A percentile compares a stretch with the other conserved stretches of the same genome.
Conservation (phyloP, 495 filamentous ascomycete genomes). For the Hypoxylon subgilvum region DNA sequence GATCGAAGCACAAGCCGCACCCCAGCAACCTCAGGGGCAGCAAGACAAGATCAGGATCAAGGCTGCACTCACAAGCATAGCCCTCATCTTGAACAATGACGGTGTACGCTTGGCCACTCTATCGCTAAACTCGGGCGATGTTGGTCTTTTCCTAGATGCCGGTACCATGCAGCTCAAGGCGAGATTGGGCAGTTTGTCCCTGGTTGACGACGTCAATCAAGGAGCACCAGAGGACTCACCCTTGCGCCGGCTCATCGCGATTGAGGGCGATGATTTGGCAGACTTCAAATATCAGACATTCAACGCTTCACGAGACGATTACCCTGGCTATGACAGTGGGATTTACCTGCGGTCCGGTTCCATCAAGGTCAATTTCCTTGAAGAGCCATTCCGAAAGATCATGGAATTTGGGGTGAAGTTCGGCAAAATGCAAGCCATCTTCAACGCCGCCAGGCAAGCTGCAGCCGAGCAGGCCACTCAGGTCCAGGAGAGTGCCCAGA, state of each 20-base stretch:
- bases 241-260: slow-evolving; percentile 85
- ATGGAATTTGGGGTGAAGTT: slow-evolving; percentile 98
- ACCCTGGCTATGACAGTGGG: no score
- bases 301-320: slow-evolving; percentile 93
- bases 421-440: slow-evolving; percentile 98
- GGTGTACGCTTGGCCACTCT: slow-evolving; percentile 92
- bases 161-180: slow-evolving; percentile 83
- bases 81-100: slow-evolving; percentile 94
- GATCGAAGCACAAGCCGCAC: slow-evolving; percentile 38
- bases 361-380: slow-evolving; percentile 93
- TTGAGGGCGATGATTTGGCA: slow-evolving; percentile 94
- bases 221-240: slow-evolving; percentile 80
- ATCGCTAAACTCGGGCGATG: slow-evolving; percentile 87
- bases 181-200: slow-evolving; percentile 80
- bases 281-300: slow-evolving; percentile 98
- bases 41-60: slow-evolving; percentile 73
- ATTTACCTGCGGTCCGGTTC: slow-evolving; percentile 88
- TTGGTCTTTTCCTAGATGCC: slow-evolving; percentile 85
- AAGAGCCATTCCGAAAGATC: slow-evolving; percentile 97
- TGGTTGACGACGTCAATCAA: slow-evolving; percentile 93
- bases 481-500: slow-evolving; percentile 84
- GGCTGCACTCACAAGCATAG: slow-evolving; percentile 88
- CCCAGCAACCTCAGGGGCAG: slow-evolving; percentile 44
- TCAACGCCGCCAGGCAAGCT: slow-evolving; percentile 93
- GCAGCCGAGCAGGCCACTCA: slow-evolving; percentile 92